These are phyloP conservation scores for Phoenix dactylifera DNA, from an alignment of 176 grass and related monocot genomes.

Conservation along the genomic window DNA sequence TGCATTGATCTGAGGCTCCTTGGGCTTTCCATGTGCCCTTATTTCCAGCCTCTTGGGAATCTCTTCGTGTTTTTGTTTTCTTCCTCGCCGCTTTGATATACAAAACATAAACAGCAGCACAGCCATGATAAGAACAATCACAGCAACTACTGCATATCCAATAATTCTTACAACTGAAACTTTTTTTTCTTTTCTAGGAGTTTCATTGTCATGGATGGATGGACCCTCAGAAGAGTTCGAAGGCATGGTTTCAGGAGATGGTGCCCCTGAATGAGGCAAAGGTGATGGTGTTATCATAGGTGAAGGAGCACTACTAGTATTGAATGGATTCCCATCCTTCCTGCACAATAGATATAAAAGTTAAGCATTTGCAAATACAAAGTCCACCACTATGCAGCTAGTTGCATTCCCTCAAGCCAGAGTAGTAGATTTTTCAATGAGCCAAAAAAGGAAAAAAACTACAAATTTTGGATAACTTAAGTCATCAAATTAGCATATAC, in stretches of 20 bases:
- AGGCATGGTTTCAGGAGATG: constrained; percentile 14
- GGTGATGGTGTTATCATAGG: constrained; percentile 14
- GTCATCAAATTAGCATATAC: too few relatives aligned
- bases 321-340: constrained; percentile 40
- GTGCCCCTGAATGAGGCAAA: not conserved
- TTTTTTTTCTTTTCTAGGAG: constrained; percentile 5
- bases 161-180: constrained; percentile 26
- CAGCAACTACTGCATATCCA: constrained; percentile 23
- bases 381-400: not conserved
- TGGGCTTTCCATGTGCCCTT: not conserved
- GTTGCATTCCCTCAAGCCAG: too few relatives aligned
- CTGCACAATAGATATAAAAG: constrained; percentile 23
- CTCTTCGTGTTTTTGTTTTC: not conserved
- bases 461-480: too few relatives aligned
- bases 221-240: constrained; percentile 4
- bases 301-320: constrained; percentile 20
- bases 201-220: not conserved
- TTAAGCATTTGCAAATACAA: not conserved
- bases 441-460: too few relatives aligned
- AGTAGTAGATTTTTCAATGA: too few relatives aligned
- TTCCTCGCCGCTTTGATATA: constrained; percentile 13
- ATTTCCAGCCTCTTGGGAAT: not conserved
- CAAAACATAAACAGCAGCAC: constrained; percentile 10
- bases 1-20: constrained; percentile 6
- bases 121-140: constrained; percentile 18